These are phyloP conservation scores for Phellopilus nigrolimitatus DNA, from an alignment of 1,284 basidiomycete species.

Conservation along the genomic window DNA sequence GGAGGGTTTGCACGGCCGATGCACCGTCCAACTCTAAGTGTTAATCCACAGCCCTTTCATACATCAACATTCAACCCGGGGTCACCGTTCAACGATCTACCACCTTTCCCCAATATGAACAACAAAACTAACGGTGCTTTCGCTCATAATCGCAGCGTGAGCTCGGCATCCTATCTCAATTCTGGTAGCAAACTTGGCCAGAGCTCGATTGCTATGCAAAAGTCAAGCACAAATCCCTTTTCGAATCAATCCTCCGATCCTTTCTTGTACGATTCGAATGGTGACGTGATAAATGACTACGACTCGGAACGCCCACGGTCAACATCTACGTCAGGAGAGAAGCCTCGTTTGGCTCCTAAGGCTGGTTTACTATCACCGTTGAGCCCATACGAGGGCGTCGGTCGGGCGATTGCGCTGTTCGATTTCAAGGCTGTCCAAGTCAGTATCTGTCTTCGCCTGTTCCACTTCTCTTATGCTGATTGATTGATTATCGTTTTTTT, in stretches of 20 bases:
- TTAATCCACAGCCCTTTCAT: slow-evolving; percentile 28
- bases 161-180: slow-evolving; percentile 3
- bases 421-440: slow-evolving; percentile 73
- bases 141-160: slow-evolving; percentile 5
- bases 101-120: slow-evolving; percentile 27
- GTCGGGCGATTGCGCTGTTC: slow-evolving; percentile 75
- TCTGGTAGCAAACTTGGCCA: not conserved
- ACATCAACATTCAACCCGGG: slow-evolving; percentile 25
- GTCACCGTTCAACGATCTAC: slow-evolving; percentile 34
- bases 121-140: not conserved
- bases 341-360: slow-evolving; percentile 41
- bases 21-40: slow-evolving; percentile 32
- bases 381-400: slow-evolving; percentile 53
- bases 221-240: slow-evolving; percentile 11
- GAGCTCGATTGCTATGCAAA: not conserved
- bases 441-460: slow-evolving; percentile 21
- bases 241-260: not conserved
- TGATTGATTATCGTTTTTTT: not conserved
- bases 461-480: not conserved
- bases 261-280: not conserved
- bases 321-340: slow-evolving; percentile 21
- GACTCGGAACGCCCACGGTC: slow-evolving; percentile 21
- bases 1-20: slow-evolving; percentile 3
- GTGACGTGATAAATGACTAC: slow-evolving; percentile 22
- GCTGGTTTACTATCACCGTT: slow-evolving; percentile 45